A percentile compares a stretch with the other conserved stretches of the same genome.
Conservation (phyloP, 306 rosid genomes). For the Psophocarpus tetragonolobus region DNA sequence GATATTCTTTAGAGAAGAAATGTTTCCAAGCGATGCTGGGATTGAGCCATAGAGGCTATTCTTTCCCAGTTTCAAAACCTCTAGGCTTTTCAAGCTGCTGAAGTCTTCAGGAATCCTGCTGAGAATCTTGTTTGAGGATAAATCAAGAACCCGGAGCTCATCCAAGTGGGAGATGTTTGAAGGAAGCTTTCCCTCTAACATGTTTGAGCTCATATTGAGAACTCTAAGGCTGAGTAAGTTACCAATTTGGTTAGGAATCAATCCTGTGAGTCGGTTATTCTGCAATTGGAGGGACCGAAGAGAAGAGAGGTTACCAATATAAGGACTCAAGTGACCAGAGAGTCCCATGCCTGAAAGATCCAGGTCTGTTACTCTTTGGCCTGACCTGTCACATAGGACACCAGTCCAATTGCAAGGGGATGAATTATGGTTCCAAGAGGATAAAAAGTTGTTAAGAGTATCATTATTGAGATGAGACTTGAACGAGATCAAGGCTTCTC, state of each 20-base stretch:
- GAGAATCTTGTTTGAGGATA: conserved; percentile 48
- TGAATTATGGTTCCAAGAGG: conserved; percentile 52
- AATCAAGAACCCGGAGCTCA: conserved; percentile 53
- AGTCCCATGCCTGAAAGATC: conserved; percentile 55
- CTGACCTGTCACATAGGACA: conserved; percentile 47
- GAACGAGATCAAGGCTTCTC: conserved; percentile 59
- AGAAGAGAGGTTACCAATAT: conserved; percentile 58
- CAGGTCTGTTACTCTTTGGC: conserved; percentile 49
- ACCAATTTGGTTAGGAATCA: conserved; percentile 55
- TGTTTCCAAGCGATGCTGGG: conserved; percentile 54
- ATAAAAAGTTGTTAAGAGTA: conserved; percentile 26
- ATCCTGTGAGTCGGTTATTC: conserved; percentile 50
- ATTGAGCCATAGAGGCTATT: conserved; percentile 56
- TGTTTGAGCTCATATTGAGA: conserved; percentile 61
- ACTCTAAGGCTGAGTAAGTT: conserved; percentile 43
- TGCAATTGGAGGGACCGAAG: conserved; percentile 56
- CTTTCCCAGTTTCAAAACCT: conserved; percentile 48
- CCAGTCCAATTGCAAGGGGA: conserved; percentile 72
- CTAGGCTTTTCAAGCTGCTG: conserved; percentile 46
- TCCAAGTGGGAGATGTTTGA: conserved; percentile 47
- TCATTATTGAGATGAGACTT: conserved; percentile 46
- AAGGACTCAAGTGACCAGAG: conserved; percentile 52
- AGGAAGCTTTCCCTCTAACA: conserved; percentile 45
- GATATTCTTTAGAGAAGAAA: conserved; percentile 54
- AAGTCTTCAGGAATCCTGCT: conserved; percentile 50